A percentile compares a stretch with the other conserved stretches of the same genome.
These are phyloP conservation scores for Allium fistulosum DNA, from an alignment of 106 monocot genomes.

Conservation along the genomic window DNA sequence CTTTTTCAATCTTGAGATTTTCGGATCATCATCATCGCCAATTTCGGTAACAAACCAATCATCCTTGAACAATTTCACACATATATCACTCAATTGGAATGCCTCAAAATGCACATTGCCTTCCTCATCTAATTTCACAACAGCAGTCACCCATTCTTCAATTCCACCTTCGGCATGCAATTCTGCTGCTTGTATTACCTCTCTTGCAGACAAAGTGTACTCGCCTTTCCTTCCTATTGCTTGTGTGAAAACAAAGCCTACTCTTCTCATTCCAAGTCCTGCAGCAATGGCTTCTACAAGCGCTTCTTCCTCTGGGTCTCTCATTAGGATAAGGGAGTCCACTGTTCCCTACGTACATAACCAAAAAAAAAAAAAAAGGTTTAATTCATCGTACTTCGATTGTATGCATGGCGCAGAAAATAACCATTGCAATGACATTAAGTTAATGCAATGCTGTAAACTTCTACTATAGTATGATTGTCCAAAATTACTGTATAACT, in stretches of 20 bases:
- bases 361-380: background rate
- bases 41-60: constrained; percentile 61
- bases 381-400: too few species aligned
- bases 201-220: constrained; percentile 70
- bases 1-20: constrained; percentile 79
- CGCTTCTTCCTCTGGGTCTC: constrained; percentile 69
- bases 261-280: constrained; percentile 76
- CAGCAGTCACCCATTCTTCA: constrained; percentile 87
- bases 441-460: too few species aligned
- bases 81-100: constrained; percentile 95
- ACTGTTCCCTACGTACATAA: constrained; percentile 34
- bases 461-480: too few species aligned
- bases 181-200: constrained; percentile 77
- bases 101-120: constrained; percentile 97
- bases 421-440: too few species aligned
- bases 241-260: constrained; percentile 88
- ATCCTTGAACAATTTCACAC: constrained; percentile 78
- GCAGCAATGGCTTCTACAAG: constrained; percentile 76
- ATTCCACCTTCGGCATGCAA: constrained; percentile 72
- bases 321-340: constrained; percentile 40
- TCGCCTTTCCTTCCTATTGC: constrained; percentile 60
- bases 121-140: constrained; percentile 77
- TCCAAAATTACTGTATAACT: too few species aligned
- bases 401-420: too few species aligned
- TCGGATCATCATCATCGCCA: constrained; percentile 56